A percentile compares a stretch with the other conserved stretches of the same genome.
Conservation (phyloP, 805 yeast species). For the Monosporozyma yasuniensis region DNA sequence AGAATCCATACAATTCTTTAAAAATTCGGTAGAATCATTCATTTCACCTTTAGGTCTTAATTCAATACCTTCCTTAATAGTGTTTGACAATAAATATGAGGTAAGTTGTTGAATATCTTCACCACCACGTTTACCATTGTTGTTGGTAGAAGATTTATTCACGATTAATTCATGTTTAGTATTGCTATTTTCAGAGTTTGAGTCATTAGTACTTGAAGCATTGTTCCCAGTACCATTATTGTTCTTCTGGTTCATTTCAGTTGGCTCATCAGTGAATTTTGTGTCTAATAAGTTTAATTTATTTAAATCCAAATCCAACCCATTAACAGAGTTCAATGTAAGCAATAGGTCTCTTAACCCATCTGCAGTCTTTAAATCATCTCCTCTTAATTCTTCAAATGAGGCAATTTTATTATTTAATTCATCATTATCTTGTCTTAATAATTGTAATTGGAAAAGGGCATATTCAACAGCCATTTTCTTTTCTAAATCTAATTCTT, state of each 20-base stretch:
- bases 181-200: neutral
- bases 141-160: neutral
- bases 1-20: constrained; percentile 24
- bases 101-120: constrained; percentile 21
- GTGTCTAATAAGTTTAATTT: constrained; percentile 2
- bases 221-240: neutral
- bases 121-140: neutral
- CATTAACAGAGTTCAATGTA: constrained; percentile 15
- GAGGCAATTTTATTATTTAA: constrained; percentile 1
- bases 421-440: constrained; percentile 6
- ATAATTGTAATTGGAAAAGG: constrained; percentile 16
- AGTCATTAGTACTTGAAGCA: neutral
- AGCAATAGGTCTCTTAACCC: constrained; percentile 17
- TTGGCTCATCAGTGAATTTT: neutral
- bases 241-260: neutral
- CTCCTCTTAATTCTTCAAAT: constrained; percentile 9
- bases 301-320: constrained; percentile 12
- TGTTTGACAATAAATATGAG: constrained; percentile 24
- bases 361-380: constrained; percentile 9
- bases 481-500: constrained; percentile 20
- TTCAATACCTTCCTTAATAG: constrained; percentile 24
- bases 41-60: constrained; percentile 15
- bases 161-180: neutral
- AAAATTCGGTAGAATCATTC: constrained; percentile 21
- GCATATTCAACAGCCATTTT: constrained; percentile 26